Conservation (phyloP, 1,139 yeast genomes). For the Kurtzmaniella quercitrusa region DNA sequence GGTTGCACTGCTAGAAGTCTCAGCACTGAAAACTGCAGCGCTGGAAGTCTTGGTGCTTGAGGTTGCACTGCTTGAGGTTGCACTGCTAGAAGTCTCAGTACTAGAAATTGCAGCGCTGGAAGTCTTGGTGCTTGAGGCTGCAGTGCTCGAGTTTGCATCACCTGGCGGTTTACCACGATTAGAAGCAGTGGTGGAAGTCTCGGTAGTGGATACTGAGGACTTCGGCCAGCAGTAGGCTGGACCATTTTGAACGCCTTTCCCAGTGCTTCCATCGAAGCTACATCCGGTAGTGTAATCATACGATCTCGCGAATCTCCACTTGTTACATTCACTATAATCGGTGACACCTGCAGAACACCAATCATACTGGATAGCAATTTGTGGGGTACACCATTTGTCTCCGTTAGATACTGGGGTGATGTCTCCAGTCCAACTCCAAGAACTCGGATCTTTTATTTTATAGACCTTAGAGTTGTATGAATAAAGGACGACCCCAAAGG, state of each 20-base stretch:
- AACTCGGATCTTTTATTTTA: neutral
- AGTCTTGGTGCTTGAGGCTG: neutral
- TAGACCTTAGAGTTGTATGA: constrained; percentile 1
- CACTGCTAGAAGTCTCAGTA: neutral
- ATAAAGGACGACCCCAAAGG: constrained; percentile 1
- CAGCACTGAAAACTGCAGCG: neutral
- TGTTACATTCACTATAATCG: constrained; percentile 1
- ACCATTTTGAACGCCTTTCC: neutral
- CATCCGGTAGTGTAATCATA: constrained; percentile 3
- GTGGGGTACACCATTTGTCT: constrained; percentile 3
- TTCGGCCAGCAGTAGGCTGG: constrained; percentile 4
- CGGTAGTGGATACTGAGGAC: neutral
- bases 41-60: neutral
- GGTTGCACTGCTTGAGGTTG: neutral
- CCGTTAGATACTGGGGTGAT: neutral
- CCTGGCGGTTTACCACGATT: no score
- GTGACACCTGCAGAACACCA: constrained; percentile 5
- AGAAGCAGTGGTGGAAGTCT: neutral
- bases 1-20: neutral
- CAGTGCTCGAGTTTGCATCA: neutral
- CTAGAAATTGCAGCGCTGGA: neutral
- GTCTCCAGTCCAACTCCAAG: constrained; percentile 1
- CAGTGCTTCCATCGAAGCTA: neutral
- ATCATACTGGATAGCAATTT: constrained; percentile 4
- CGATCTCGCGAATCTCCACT: neutral